Conservation (phyloP, 352 stramenopile genomes). For the Globisporangium irregulare region DNA sequence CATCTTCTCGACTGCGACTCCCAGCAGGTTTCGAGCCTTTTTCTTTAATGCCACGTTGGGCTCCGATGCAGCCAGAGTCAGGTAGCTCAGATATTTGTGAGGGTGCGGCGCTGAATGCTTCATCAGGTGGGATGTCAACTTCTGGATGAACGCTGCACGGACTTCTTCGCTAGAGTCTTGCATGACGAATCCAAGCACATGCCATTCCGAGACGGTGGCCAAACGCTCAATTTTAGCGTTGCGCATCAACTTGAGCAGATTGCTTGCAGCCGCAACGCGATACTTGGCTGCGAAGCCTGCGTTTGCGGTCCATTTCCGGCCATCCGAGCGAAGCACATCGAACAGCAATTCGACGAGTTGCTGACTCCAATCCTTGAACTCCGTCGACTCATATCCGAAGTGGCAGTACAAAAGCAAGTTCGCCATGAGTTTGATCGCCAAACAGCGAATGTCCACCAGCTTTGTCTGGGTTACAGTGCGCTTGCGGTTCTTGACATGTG, state of each 20-base stretch:
- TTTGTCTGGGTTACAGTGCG: constrained; percentile 25
- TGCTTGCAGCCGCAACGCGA: constrained; percentile 43
- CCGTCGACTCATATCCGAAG: constrained; percentile 13
- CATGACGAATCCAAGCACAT: constrained; percentile 71
- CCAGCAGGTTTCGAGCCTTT: constrained; percentile 41
- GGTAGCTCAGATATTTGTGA: constrained; percentile 82
- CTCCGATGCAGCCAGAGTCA: constrained; percentile 68
- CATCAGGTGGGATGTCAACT: constrained; percentile 67
- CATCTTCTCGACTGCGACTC: constrained; percentile 65
- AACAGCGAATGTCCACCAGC: constrained; percentile 48
- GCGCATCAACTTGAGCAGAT: constrained; percentile 66
- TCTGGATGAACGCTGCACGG: constrained; percentile 67
- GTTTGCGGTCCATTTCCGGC: constrained; percentile 39
- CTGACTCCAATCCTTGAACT: constrained; percentile 22
- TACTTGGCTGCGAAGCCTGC: constrained; percentile 41
- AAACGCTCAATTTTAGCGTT: constrained; percentile 48
- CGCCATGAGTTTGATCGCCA: constrained; percentile 57
- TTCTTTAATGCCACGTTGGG: constrained; percentile 52
- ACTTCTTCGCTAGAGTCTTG: constrained; percentile 77
- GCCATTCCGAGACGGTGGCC: constrained; percentile 63
- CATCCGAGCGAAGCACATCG: constrained; percentile 57
- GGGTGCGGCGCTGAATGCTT: constrained; percentile 53
- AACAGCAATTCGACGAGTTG: constrained; percentile 55
- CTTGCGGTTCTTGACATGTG: constrained; percentile 12
- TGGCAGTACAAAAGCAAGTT: constrained; percentile 55